Conservation (phyloP, 495 filamentous ascomycete species). For the Hypoxylon intermedium region DNA sequence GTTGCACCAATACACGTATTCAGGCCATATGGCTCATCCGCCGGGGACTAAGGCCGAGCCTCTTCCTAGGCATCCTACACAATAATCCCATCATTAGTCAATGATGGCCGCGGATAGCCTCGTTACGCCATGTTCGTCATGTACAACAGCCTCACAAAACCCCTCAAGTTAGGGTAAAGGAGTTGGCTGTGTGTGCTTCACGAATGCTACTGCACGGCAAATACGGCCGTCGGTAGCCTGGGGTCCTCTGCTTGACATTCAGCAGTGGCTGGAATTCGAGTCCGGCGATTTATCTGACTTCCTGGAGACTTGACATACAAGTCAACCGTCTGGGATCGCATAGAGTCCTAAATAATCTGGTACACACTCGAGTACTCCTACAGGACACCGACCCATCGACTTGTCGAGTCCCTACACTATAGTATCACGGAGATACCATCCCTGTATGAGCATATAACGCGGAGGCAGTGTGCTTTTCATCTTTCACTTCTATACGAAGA, state of each 20-base stretch:
- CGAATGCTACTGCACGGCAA: background rate
- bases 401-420: constrained; percentile 1
- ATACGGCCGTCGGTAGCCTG: background rate
- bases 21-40: constrained; percentile 27
- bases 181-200: constrained; percentile 13
- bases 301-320: background rate
- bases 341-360: background rate
- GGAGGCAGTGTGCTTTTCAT: constrained; percentile 10
- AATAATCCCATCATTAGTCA: constrained; percentile 3
- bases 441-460: constrained; percentile 1
- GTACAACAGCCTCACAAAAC: background rate
- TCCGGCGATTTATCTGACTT: background rate
- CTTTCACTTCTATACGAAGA: constrained; percentile 13
- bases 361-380: background rate
- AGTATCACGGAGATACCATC: background rate
- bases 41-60: constrained; percentile 20
- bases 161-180: background rate
- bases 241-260: background rate
- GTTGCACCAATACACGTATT: constrained; percentile 15
- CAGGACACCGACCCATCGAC: background rate
- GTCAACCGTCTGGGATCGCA: background rate
- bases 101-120: background rate
- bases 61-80: constrained; percentile 24
- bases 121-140: background rate
- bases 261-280: background rate